phyloP scores from a whole-genome alignment of 225 moss, liverwort and hornwort species.

The Climacium dendroides region DNA sequence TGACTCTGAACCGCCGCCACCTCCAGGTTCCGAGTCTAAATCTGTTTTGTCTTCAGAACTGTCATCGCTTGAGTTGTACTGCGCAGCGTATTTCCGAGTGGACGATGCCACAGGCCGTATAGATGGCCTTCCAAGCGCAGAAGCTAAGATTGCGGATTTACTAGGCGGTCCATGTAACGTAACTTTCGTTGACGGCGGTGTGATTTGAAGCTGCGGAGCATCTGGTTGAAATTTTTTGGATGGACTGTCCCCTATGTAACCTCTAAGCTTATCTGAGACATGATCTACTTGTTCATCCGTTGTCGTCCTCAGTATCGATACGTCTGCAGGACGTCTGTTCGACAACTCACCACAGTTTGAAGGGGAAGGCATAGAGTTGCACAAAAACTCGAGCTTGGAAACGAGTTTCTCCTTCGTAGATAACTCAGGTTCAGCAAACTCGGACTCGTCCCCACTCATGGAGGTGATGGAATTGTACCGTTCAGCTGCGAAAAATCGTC shows the following conservation, averaged over 20 bases:
- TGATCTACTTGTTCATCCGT: constrained; percentile 36
- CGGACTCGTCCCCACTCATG: constrained; percentile 36
- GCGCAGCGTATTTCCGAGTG: not conserved
- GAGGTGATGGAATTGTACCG: constrained; percentile 28
- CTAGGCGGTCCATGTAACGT: not conserved
- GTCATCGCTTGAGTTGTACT: constrained; percentile 9
- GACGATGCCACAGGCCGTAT: constrained; percentile 7
- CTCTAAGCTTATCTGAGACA: constrained; percentile 14
- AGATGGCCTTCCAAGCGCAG: constrained; percentile 22
- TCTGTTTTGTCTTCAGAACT: constrained; percentile 27
- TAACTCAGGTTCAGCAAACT: constrained; percentile 3
- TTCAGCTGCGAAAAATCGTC: constrained; percentile 4
- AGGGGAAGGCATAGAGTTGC: constrained; percentile 14
- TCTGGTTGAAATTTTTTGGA: constrained; percentile 31
- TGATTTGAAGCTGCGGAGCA: constrained; percentile 40
- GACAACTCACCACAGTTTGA: constrained; percentile 6
- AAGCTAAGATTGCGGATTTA: constrained; percentile 13
- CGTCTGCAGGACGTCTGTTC: not conserved
- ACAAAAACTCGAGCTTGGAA: constrained; percentile 14
- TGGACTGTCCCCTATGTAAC: constrained; percentile 5
- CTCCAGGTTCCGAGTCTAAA: constrained; percentile 34
- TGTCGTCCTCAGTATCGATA: not conserved
- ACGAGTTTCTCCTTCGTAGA: constrained; percentile 18
- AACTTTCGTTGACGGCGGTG: constrained; percentile 25
- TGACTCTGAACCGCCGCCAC: constrained; percentile 5